Percentiles rank a stretch among this genome's conserved stretches.
Evolutionary conservation across 2,329 filamentous ascomycete genomes (phyloP).

Genomic region (Pochonia chlamydosporia): DNA sequence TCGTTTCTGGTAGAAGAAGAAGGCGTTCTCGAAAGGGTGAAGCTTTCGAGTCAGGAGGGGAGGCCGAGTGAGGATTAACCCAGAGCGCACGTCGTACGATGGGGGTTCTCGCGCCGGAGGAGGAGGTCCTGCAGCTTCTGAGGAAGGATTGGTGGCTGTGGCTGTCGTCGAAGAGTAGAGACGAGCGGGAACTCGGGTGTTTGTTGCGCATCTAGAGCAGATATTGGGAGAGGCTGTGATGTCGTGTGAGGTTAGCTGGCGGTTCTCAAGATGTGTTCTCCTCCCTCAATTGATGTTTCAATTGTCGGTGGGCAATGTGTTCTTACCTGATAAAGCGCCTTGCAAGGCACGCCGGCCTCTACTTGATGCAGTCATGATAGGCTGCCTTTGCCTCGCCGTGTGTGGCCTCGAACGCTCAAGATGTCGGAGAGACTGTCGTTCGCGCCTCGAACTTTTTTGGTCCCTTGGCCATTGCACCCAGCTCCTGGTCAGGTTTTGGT

Average conservation of each 20-base stretch:
- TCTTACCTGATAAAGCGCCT: conserved; percentile 45
- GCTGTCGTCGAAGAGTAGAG: conserved; percentile 28
- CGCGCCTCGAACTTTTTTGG: conserved; percentile 18
- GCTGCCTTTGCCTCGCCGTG: conserved; percentile 9
- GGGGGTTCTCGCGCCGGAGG: conserved; percentile 8
- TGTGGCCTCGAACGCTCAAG: conserved; percentile 4
- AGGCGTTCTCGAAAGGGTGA: conserved; percentile 84
- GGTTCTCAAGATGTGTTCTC: neutral
- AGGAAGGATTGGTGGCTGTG: conserved; percentile 13
- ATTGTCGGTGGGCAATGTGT: conserved; percentile 2
- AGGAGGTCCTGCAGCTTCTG: conserved; percentile 13
- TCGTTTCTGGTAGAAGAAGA: conserved; percentile 95
- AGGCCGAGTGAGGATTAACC: conserved; percentile 80
- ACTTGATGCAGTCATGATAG: conserved; percentile 47
- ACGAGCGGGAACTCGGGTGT: conserved; percentile 21
- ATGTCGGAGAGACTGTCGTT: conserved; percentile 8
- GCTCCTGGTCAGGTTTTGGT: neutral
- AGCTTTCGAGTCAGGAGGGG: conserved; percentile 81
- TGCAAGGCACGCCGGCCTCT: conserved; percentile 47
- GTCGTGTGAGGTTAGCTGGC: conserved; percentile 9
- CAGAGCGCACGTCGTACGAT: conserved; percentile 49
- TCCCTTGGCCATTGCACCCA: neutral
- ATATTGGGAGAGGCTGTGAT: conserved; percentile 22
- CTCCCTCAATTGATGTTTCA: neutral
- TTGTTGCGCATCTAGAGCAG: conserved; percentile 33